These are phyloP conservation scores for Ganoderma lucidum DNA, from an alignment of 1,284 basidiomycete genomes.

Conservation along the genomic window DNA sequence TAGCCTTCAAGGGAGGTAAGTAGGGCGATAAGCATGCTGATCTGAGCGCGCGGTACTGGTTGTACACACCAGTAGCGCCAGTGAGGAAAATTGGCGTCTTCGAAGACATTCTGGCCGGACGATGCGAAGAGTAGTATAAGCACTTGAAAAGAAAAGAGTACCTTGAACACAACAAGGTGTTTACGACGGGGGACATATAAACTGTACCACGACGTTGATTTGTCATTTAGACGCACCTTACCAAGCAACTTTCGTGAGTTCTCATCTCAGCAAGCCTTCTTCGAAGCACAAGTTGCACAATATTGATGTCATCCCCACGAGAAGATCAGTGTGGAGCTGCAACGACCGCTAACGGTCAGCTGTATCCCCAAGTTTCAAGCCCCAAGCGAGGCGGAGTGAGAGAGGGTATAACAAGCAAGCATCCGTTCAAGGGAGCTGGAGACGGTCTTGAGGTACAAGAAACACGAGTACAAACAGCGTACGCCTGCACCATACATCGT, in stretches of 20 bases:
- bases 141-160: not conserved
- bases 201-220: not conserved
- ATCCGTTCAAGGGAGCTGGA: conserved; percentile 24
- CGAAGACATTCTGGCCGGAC: not conserved
- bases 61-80: conserved; percentile 33
- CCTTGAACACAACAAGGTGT: not conserved
- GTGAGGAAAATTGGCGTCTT: conserved; percentile 32
- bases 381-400: not conserved
- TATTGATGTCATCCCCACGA: too few relatives aligned
- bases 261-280: too few relatives aligned
- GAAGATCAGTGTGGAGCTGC: not conserved
- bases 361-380: not conserved
- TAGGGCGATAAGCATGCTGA: not conserved
- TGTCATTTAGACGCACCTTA: not conserved
- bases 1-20: conserved; percentile 31
- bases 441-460: conserved; percentile 26
- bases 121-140: not conserved
- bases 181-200: not conserved
- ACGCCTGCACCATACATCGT: conserved; percentile 16
- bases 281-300: too few relatives aligned
- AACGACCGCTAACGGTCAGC: not conserved
- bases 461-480: conserved; percentile 14
- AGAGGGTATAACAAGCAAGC: conserved; percentile 7
- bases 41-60: not conserved
- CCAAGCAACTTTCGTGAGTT: not conserved